These are phyloP conservation scores for Tephrocybe sp. DNA, from an alignment of 768 basidiomycete genomes.

Conservation along the genomic window DNA sequence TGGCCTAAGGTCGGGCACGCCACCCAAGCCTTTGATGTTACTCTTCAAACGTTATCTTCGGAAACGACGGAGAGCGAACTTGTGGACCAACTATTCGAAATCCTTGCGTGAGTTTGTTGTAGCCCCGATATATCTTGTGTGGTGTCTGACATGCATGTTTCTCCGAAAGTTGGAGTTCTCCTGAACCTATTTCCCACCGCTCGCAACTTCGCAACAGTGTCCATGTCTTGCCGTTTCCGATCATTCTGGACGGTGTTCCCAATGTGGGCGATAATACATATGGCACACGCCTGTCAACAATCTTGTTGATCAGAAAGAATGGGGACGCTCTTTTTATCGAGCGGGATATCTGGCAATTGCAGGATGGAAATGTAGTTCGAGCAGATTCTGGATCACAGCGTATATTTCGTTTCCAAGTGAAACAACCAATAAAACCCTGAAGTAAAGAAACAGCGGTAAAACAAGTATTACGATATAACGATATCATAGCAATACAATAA, in stretches of 20 bases:
- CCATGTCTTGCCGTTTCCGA: conserved; percentile 52
- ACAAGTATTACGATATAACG: conserved; percentile 17
- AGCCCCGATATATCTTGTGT: too few species aligned
- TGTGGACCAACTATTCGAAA: conserved; percentile 56
- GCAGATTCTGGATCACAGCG: conserved; percentile 45
- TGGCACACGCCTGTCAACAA: conserved; percentile 74
- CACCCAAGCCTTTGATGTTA: conserved; percentile 39
- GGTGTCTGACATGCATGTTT: conserved; percentile 29
- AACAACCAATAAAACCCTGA: conserved; percentile 12
- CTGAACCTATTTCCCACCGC: conserved; percentile 46
- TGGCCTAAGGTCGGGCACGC: conserved; percentile 81
- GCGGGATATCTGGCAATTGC: conserved; percentile 63
- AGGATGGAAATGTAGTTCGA: conserved; percentile 38
- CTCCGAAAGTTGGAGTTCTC: conserved; percentile 44
- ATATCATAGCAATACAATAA: conserved; percentile 18
- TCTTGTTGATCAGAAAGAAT: conserved; percentile 61
- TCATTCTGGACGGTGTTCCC: conserved; percentile 29
- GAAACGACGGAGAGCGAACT: conserved; percentile 51
- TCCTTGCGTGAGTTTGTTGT: conserved; percentile 73
- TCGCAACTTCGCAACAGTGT: conserved; percentile 63
- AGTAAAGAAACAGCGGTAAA: conserved; percentile 1
- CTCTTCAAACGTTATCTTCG: conserved; percentile 39
- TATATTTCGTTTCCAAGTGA: conserved; percentile 47
- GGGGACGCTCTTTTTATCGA: conserved; percentile 70
- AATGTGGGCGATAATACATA: conserved; percentile 34